A percentile compares a stretch with the other conserved stretches of the same genome.
Evolutionary conservation across 495 filamentous ascomycete genomes (phyloP).

Genomic region (Xylaria grammica): DNA sequence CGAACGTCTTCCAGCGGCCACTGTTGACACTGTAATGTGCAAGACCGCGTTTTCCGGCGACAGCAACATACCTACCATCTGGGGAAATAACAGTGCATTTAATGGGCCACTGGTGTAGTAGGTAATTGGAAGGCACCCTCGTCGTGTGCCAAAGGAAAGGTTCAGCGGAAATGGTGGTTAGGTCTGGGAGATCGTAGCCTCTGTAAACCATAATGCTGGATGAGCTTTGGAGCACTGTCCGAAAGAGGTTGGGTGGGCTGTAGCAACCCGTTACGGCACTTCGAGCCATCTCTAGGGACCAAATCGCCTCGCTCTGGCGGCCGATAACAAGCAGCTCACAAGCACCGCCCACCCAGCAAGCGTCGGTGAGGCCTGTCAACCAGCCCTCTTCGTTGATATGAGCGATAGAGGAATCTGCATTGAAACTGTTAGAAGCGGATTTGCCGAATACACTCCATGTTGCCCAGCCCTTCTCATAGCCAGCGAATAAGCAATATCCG

Average conservation of each 20-base stretch:
- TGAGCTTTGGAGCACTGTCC: constrained; percentile 85
- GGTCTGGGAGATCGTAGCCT: constrained; percentile 87
- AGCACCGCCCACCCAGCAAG: constrained; percentile 85
- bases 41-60: constrained; percentile 88
- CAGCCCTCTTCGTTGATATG: constrained; percentile 74
- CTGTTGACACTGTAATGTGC: constrained; percentile 96
- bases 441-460: constrained; percentile 98
- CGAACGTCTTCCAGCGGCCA: constrained; percentile 94
- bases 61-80: constrained; percentile 92
- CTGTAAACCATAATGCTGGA: constrained; percentile 88
- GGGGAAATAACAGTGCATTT: constrained; percentile 81
- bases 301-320: constrained; percentile 74
- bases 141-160: constrained; percentile 90
- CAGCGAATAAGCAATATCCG: constrained; percentile 94
- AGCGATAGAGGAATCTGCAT: constrained; percentile 66
- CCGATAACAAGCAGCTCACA: constrained; percentile 80
- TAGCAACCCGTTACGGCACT: constrained; percentile 91
- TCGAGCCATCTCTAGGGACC: constrained; percentile 88
- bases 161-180: constrained; percentile 91
- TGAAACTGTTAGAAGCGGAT: constrained; percentile 79
- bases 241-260: constrained; percentile 83
- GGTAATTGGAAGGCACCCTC: constrained; percentile 81
- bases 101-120: constrained; percentile 92
- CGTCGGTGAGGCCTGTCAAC: constrained; percentile 75
- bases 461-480: constrained; percentile 91